These are phyloP conservation scores for Fusarium sp. DNA, from an alignment of 2,329 filamentous ascomycete genomes.

Conservation along the genomic window DNA sequence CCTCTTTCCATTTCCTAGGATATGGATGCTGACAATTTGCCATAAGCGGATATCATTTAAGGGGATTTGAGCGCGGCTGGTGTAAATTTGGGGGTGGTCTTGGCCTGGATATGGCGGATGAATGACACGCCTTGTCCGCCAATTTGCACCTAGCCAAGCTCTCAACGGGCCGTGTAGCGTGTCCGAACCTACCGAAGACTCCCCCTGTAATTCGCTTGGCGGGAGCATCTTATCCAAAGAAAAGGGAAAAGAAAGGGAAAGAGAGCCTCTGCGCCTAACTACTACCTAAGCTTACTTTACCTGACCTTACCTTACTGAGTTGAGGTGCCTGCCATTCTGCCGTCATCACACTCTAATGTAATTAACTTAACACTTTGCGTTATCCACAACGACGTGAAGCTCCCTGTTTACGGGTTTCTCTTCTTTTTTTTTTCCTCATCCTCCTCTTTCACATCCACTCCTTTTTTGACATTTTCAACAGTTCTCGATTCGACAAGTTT, in stretches of 20 bases:
- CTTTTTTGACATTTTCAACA: slow-evolving; percentile 32
- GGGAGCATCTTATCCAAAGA: slow-evolving; percentile 35
- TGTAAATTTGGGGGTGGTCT: slow-evolving; percentile 22
- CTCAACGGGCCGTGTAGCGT: slow-evolving; percentile 37
- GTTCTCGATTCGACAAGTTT: background rate
- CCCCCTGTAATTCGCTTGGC: slow-evolving; percentile 43
- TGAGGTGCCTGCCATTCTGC: slow-evolving; percentile 26
- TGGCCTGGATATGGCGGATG: too few relatives aligned
- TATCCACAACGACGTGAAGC: slow-evolving; percentile 19
- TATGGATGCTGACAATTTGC: slow-evolving; percentile 45
- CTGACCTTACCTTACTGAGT: background rate
- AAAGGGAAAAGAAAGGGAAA: slow-evolving; percentile 12
- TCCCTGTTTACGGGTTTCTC: slow-evolving; percentile 18
- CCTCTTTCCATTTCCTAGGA: slow-evolving; percentile 25
- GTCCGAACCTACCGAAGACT: slow-evolving; percentile 45
- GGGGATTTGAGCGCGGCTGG: slow-evolving; percentile 23
- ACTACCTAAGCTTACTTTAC: slow-evolving; percentile 15
- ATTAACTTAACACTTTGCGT: slow-evolving; percentile 19
- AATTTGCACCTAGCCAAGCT: slow-evolving; percentile 32
- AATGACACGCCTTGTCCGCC: slow-evolving; percentile 16
- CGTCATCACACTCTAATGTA: slow-evolving; percentile 32
- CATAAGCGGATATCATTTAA: slow-evolving; percentile 35
- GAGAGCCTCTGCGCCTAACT: slow-evolving; percentile 22
- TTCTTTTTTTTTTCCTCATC: slow-evolving; percentile 23
- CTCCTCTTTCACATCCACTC: slow-evolving; percentile 46